These are phyloP conservation scores for Ceriops decandra DNA, from an alignment of 345 rosid genomes.

Conservation along the genomic window DNA sequence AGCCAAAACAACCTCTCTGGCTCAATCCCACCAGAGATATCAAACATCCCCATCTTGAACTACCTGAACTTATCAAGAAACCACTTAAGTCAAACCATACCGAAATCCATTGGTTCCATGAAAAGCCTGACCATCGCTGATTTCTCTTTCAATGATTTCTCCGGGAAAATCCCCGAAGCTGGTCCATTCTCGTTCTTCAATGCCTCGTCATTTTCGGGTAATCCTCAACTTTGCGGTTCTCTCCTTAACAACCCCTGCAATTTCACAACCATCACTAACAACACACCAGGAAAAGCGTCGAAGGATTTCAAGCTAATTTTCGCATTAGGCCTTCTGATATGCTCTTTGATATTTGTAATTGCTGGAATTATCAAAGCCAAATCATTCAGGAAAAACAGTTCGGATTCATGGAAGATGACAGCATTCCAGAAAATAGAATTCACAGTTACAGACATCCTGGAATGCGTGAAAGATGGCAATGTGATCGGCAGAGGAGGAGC, in stretches of 20 bases:
- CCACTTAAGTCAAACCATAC: conserved; percentile 54
- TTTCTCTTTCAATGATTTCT: conserved; percentile 80
- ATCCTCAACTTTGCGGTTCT: conserved; percentile 85
- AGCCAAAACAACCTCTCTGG: conserved; percentile 78
- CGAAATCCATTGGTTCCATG: conserved; percentile 60
- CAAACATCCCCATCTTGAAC: conserved; percentile 52
- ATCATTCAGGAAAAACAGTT: conserved; percentile 28
- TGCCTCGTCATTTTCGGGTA: conserved; percentile 74
- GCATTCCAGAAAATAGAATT: conserved; percentile 81
- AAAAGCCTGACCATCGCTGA: conserved; percentile 78
- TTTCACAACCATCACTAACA: conserved; percentile 28
- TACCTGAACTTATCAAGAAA: conserved; percentile 87
- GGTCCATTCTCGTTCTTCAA: conserved; percentile 79
- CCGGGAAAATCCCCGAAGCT: conserved; percentile 68
- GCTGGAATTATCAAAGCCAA: conserved; percentile 62
- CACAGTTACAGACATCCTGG: conserved; percentile 62
- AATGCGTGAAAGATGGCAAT: conserved; percentile 85
- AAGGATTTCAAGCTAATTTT: conserved; percentile 59
- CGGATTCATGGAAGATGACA: conserved; percentile 75
- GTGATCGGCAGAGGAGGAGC: conserved; percentile 93
- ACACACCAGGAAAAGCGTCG: conserved; percentile 33
- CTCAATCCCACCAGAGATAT: conserved; percentile 54
- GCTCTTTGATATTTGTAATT: conserved; percentile 60
- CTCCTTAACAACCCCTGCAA: conserved; percentile 57
- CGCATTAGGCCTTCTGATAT: conserved; percentile 63